Evolutionary conservation across 1,139 yeast genomes (phyloP), one percentile per base, ranked within the genome.

Genomic region (Candida sp.): DNA sequence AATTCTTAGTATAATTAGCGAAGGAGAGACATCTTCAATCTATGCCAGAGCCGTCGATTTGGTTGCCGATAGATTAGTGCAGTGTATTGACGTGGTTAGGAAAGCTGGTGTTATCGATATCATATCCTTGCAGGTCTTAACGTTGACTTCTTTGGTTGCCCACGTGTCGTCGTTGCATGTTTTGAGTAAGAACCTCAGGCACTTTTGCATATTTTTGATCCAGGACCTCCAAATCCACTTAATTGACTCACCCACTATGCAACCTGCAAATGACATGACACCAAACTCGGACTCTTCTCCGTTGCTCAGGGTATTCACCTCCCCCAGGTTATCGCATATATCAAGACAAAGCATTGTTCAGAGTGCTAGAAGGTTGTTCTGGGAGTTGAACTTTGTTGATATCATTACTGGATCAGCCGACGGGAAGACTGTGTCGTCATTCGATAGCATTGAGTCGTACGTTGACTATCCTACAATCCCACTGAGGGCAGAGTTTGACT

Each of bases 371-470:
- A 64, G 81, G 51, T 66, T 77, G 4, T 72, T 77, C 52, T 79
- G 83, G 83, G 84, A 80, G 49, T 57, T 77, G 7, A 73, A 75
- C 57, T 78, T 77, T 57, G 67, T 78, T 48, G 84, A 80, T 59
- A 75, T 79, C 7, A 67, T 78, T 37, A 76, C 78, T 51, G 83
- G 83, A 0, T 78, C 82, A 3, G 81, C 84, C 1, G 81, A 79
- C 47, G 84, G 84, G n/a, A 68, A 67, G 48, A 65, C 81, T 0
- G 63, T 75, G 9, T 75, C 83, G 2, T 58, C 63, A n/a, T 55
- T 80, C 9, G 71, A 77, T 1, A 57, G 66, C 0, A 50, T 68
- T 1, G 61, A 68, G 25, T 63, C 72, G 28, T 59, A 66, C 31
- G 68, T 74, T 4, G 54, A 68, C 1, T 77, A 65, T 55, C 84